Conservation (phyloP, 2,329 filamentous ascomycete species). For the Trichoderma simmonsii region DNA sequence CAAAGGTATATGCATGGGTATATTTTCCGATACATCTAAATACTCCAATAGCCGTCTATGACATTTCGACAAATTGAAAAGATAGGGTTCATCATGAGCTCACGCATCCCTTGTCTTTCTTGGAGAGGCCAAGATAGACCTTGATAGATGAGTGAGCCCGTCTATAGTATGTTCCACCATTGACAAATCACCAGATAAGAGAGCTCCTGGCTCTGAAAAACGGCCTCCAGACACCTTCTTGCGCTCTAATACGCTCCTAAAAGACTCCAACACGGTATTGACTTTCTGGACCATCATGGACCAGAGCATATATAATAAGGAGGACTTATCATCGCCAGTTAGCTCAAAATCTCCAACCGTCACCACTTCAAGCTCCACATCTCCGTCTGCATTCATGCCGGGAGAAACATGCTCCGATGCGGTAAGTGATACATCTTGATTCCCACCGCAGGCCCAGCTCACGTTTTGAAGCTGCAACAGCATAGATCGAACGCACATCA, state of each 20-base stretch:
- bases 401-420: neutral
- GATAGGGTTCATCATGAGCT: too few relatives aligned
- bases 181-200: neutral
- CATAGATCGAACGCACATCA: neutral
- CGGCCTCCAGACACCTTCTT: neutral
- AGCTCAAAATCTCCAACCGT: neutral
- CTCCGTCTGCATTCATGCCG: neutral
- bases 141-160: neutral
- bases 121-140: neutral
- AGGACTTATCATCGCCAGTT: neutral
- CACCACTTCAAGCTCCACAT: neutral
- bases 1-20: neutral
- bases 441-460: neutral
- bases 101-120: neutral
- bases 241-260: neutral
- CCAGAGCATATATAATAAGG: neutral
- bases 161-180: neutral
- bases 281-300: neutral
- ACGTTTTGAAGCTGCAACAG: neutral
- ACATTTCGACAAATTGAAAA: too few relatives aligned
- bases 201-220: neutral
- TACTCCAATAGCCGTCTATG: neutral
- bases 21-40: neutral
- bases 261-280: neutral
- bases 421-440: neutral